Evolutionary conservation across 1,139 yeast species (phyloP).

Genomic region (Saccharomyces hybrid): DNA sequence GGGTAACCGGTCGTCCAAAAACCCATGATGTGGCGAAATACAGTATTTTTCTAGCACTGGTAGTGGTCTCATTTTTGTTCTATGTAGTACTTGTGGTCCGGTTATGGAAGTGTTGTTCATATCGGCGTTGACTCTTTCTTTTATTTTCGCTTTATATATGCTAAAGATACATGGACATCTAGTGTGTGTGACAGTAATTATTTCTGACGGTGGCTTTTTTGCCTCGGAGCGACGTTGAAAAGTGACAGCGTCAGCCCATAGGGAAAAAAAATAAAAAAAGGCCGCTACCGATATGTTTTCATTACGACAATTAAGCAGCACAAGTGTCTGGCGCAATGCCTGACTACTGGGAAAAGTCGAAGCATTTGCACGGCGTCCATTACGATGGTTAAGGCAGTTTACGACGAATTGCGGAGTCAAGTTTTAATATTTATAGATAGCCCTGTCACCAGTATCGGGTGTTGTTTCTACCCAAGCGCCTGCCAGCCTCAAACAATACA

Average conservation of each 20-base stretch:
- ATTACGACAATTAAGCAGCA: neutral
- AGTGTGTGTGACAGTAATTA: constrained; percentile 1
- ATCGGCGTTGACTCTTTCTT: neutral
- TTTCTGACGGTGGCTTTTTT: neutral
- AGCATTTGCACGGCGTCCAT: neutral
- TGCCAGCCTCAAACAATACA: neutral
- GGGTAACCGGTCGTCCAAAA: neutral
- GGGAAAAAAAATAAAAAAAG: neutral
- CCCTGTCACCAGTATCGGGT: neutral
- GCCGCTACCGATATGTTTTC: neutral
- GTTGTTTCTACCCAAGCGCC: neutral
- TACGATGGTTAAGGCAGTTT: neutral
- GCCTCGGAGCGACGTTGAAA: constrained; percentile 1
- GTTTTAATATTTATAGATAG: neutral
- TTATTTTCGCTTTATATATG: neutral
- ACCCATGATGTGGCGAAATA: neutral
- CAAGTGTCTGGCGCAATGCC: neutral
- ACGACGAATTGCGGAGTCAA: neutral
- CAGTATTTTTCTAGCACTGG: neutral
- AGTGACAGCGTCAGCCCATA: constrained; percentile 1
- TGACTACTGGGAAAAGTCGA: neutral
- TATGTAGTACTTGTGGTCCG: neutral
- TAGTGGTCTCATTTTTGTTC: neutral
- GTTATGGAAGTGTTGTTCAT: neutral
- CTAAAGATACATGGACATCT: neutral